Conservation (phyloP, 2,329 filamentous ascomycete species). For the Purpureocillium takamizusanense region DNA sequence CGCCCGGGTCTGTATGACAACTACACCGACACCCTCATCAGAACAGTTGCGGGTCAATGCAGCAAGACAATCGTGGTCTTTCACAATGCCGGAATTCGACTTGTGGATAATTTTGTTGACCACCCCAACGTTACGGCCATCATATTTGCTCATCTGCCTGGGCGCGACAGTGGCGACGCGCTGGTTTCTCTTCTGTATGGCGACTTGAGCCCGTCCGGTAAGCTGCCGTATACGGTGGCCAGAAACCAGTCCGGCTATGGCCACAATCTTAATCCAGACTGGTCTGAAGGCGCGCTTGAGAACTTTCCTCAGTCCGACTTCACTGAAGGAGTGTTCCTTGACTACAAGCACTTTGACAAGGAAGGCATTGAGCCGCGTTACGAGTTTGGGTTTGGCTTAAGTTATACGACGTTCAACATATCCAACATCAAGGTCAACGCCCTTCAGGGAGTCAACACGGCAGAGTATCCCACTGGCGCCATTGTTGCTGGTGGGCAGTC, state of each 20-base stretch:
- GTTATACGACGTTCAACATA: constrained; percentile 45
- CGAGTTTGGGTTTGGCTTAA: constrained; percentile 48
- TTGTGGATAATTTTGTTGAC: constrained; percentile 53
- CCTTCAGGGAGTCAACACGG: constrained; percentile 10
- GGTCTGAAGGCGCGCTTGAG: constrained; percentile 40
- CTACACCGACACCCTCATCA: constrained; percentile 49
- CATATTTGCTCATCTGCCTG: constrained; percentile 55
- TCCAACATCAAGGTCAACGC: constrained; percentile 28
- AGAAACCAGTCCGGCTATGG: constrained; percentile 47
- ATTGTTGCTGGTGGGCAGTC: constrained; percentile 33
- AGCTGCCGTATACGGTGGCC: constrained; percentile 54
- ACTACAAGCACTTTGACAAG: constrained; percentile 46
- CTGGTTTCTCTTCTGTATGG: constrained; percentile 50
- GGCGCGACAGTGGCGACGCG: constrained; percentile 51
- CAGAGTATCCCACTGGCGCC: constrained; percentile 27
- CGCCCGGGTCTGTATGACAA: constrained; percentile 55
- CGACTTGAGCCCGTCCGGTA: constrained; percentile 44
- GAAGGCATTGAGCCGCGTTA: constrained; percentile 38
- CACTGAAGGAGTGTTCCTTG: constrained; percentile 39
- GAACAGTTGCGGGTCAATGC: constrained; percentile 48
- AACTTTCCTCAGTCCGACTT: constrained; percentile 44
- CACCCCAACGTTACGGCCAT: constrained; percentile 56
- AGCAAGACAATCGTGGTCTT: constrained; percentile 55
- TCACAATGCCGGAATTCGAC: constrained; percentile 53
- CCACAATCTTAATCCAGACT: constrained; percentile 26